phyloP scores from a whole-genome alignment of 106 monocot species.

The Cymbidium sinense region DNA sequence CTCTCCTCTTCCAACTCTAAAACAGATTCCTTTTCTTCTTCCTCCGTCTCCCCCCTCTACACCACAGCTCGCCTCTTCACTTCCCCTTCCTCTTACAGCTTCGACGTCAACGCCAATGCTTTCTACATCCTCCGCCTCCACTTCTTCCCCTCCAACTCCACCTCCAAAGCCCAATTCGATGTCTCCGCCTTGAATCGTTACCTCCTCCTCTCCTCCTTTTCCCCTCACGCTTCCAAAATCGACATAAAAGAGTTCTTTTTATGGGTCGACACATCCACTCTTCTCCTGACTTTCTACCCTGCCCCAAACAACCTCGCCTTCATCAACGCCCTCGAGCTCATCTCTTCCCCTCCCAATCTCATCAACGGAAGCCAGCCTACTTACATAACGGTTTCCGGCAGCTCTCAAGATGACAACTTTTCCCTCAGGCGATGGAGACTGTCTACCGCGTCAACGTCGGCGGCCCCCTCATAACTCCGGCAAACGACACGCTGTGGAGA shows the following conservation, averaged over 20 bases:
- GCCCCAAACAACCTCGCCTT: slow-evolving; percentile 21
- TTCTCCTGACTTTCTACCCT: slow-evolving; percentile 39
- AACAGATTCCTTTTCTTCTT: neutral
- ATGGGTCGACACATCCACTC: slow-evolving; percentile 11
- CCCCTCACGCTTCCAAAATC: neutral
- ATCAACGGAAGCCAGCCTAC: neutral
- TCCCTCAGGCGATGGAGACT: slow-evolving; percentile 29
- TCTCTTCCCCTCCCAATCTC: slow-evolving; percentile 41
- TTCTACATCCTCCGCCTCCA: slow-evolving; percentile 58
- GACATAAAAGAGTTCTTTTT: slow-evolving; percentile 47
- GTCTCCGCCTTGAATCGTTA: slow-evolving; percentile 32
- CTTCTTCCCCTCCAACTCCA: slow-evolving; percentile 34
- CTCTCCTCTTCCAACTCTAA: slow-evolving; percentile 15
- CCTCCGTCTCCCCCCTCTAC: slow-evolving; percentile 20
- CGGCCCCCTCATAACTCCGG: slow-evolving; percentile 29
- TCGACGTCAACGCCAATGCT: slow-evolving; percentile 2
- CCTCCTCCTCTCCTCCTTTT: slow-evolving; percentile 27
- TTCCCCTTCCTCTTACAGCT: slow-evolving; percentile 22
- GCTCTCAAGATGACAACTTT: neutral
- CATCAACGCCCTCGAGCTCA: slow-evolving; percentile 52
- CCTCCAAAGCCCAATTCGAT: slow-evolving; percentile 35
- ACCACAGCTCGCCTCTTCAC: slow-evolving; percentile 33
- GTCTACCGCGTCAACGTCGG: slow-evolving; percentile 53
- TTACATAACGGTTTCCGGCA: neutral
- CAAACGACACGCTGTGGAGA: slow-evolving; percentile 57